Evolutionary conservation across 2,329 filamentous ascomycete genomes (phyloP), one percentile per base, ranked within the genome.

Genomic region (Diaporthe ilicicola): DNA sequence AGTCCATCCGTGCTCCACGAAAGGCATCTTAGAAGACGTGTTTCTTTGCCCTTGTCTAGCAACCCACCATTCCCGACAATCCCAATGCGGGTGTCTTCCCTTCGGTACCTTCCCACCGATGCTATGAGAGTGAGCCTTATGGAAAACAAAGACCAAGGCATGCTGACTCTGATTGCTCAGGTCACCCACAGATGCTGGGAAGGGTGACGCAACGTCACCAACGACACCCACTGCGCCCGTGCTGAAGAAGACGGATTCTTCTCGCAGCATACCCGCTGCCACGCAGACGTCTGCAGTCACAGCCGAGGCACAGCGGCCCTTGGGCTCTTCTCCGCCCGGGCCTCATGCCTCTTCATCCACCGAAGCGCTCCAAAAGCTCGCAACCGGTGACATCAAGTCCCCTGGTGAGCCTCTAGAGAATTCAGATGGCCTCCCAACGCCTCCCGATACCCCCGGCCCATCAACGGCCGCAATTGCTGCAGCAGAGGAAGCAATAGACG

Each of bases 21-120:
- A 15, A 29, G 13, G 42, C 42, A 59, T 37, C 65, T 44, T 53
- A 61, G 17, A 32, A 70, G 71, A 64, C 64, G 62, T 32, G 62
- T 62, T 54, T 72, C 71, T 55, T 44, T 72, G 39, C 71, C 71
- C n/a, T 65, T 72, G 24, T 65, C 67, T 27, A 70, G 71, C 71
- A 72, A 72, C 17, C 71, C 71, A 42, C 69, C 71, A 8, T 72
- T 67, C 39, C 46, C 62, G 17, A 29, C 62, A 24, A 59, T 59
- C 24, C 65, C 65, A 29, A 12, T 37, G 55, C 54, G 48, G 48
- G 27, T 44, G 15, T 70, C 62, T 42, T 70, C 71, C n/a, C 53
- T 56, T 59, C 48, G 71, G 71, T 72, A 72, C 29, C 29, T 56
- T 42, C 34, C 56, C 34, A 61, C 32, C 51, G 9, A 19, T 50